Evolutionary conservation across 1,284 basidiomycete genomes (phyloP).

Genomic region (Phaffia rhodozyma): DNA sequence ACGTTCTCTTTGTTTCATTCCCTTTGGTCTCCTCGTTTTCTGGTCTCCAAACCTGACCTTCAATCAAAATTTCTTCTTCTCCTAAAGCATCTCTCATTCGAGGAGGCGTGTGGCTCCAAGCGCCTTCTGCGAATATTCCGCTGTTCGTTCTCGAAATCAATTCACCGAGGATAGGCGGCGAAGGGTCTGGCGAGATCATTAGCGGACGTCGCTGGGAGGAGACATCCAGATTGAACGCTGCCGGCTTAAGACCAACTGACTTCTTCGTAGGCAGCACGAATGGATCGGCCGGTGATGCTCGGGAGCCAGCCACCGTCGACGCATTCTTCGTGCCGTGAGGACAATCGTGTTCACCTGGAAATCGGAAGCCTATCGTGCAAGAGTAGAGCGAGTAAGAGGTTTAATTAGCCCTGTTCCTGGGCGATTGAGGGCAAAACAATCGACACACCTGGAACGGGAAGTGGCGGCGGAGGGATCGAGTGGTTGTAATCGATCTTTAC

Average conservation of each 20-base stretch:
- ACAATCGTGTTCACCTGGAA: slow-evolving; percentile 5
- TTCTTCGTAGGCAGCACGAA: too few relatives aligned
- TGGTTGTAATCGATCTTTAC: slow-evolving; percentile 13
- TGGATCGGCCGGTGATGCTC: too few relatives aligned
- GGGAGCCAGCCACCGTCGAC: too few relatives aligned
- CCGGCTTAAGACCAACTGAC: too few relatives aligned
- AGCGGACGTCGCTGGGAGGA: too few relatives aligned
- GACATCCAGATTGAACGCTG: too few relatives aligned
- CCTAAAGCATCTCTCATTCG: slow-evolving; percentile 14
- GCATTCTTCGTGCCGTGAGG: slow-evolving; percentile 6
- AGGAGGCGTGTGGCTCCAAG: slow-evolving; percentile 16
- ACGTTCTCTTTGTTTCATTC: background rate
- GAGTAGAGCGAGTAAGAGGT: background rate
- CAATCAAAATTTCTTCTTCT: slow-evolving; percentile 13
- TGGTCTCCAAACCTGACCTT: background rate
- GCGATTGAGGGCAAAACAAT: too few relatives aligned
- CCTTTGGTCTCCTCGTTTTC: background rate
- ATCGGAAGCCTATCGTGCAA: slow-evolving; percentile 8
- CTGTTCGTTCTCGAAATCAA: too few relatives aligned
- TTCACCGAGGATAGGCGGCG: too few relatives aligned
- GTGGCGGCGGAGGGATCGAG: background rate
- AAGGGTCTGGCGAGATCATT: too few relatives aligned
- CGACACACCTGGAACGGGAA: slow-evolving; percentile 10
- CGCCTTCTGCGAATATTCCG: background rate
- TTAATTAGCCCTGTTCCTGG: too few relatives aligned